Conservation (phyloP, 768 basidiomycete genomes). For the Lepiota venenata region DNA sequence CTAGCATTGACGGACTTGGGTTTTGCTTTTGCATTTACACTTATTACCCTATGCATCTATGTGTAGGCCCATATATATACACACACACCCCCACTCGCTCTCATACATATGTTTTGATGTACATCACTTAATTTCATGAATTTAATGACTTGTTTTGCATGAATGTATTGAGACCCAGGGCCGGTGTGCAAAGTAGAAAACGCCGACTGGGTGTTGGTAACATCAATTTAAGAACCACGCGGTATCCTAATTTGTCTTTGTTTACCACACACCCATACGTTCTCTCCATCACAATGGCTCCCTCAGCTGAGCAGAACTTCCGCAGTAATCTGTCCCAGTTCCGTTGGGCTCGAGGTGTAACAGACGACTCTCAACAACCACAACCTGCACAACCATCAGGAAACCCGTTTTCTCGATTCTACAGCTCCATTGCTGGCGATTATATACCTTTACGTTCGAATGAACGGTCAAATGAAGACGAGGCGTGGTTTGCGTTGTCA, state of each 20-base stretch:
- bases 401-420: constrained; percentile 85
- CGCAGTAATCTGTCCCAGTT: constrained; percentile 78
- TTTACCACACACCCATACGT: not conserved
- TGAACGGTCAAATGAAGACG: constrained; percentile 89
- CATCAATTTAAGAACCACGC: too few relatives aligned
- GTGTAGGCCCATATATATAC: not conserved
- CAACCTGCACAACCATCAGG: constrained; percentile 30
- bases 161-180: too few relatives aligned
- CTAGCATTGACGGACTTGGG: not conserved
- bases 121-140: constrained; percentile 6
- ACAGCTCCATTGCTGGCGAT: constrained; percentile 78
- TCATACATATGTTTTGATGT: constrained; percentile 6
- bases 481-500: constrained; percentile 89
- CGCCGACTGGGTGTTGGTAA: too few relatives aligned
- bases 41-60: not conserved
- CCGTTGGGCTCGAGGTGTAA: constrained; percentile 75
- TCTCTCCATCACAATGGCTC: constrained; percentile 13
- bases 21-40: not conserved
- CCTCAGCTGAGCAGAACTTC: constrained; percentile 62
- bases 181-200: too few relatives aligned
- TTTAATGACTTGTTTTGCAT: constrained; percentile 1
- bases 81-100: constrained; percentile 6
- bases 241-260: constrained; percentile 4
- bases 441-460: constrained; percentile 85
- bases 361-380: constrained; percentile 62